Evolutionary conservation across 148 eudicot species (phyloP).

Genomic region (Pouteria glomerata): DNA sequence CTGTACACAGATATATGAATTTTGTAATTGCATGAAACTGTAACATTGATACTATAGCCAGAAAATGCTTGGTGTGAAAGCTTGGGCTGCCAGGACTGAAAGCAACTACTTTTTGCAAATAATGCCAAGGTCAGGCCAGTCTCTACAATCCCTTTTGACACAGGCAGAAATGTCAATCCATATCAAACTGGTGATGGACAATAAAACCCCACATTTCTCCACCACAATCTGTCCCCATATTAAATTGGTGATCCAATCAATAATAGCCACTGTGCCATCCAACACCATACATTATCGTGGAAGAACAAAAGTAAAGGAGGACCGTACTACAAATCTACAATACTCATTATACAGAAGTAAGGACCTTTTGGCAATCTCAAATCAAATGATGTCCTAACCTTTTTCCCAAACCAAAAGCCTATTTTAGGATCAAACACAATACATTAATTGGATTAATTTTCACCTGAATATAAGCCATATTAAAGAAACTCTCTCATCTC

Average conservation of each 20-base stretch:
- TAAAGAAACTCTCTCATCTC: not conserved
- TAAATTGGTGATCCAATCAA: not conserved
- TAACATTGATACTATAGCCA: not conserved
- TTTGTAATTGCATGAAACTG: not conserved
- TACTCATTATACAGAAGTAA: not conserved
- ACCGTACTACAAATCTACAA: not conserved
- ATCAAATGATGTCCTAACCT: not conserved
- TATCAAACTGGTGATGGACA: not conserved
- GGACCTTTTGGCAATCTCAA: not conserved
- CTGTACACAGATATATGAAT: constrained; percentile 27
- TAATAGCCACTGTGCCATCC: not conserved
- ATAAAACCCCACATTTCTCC: not conserved
- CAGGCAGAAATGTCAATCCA: not conserved
- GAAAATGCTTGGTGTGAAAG: not conserved
- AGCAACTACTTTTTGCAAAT: not conserved
- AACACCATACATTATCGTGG: not conserved
- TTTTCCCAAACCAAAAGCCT: no score
- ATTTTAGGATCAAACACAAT: no score
- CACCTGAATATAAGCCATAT: no score
- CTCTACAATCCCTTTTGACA: not conserved
- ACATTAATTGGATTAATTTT: no score
- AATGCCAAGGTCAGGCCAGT: not conserved
- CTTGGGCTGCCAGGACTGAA: not conserved
- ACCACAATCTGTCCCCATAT: not conserved
- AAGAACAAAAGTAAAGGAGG: not conserved